Evolutionary conservation across 805 yeast genomes (phyloP), one percentile per base, ranked within the genome.

Genomic region (Suhomyces tanzawaensis): DNA sequence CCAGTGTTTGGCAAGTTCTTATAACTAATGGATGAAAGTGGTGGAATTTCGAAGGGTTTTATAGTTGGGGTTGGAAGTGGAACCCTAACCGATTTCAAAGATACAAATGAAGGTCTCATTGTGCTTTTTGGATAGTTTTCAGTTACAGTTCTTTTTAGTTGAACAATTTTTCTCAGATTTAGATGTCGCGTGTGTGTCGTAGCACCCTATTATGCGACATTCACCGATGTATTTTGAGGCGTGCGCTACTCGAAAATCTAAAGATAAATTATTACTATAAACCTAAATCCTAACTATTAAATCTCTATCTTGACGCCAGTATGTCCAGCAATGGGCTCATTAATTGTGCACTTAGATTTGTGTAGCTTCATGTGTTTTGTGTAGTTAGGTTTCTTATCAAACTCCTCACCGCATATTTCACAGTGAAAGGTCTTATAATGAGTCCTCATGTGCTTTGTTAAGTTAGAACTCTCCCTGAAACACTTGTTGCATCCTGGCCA

Each of bases 381-480:
- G 37, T 62, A 60, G 42, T 69, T 72, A 7, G 61, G 62, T 41
- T 66, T 63, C 39, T 60, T 67, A 17, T 72, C 72, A 45, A 80
- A 82, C 41, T 74, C 71, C 48, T 62, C 69, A n/a, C 70, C 63
- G 52, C 88, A 82, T 19, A 48, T 43, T 1, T 60, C 66, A 54
- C 87, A 82, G 41, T 65, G 68, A 54, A 58, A 77, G 33, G 60
- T 53, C 41, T 81, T 73, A 29, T 66, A 63, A 58, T 91, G 99
- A 1, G 81, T 83, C 53, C 76, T 83, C 80, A 87, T 74, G 58
- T 91, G 99, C 52, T 91, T 91, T 15, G 85, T 81, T 49, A 91
- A 67, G 58, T 91, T 93, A 13, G 95, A 83, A 33, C 91, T 81
- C 59, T 93, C 98, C 42, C 91, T 82, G 55, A 91, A 91, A 37